Conservation (phyloP, 176 grass and related monocot species). For the Poa pratensis region DNA sequence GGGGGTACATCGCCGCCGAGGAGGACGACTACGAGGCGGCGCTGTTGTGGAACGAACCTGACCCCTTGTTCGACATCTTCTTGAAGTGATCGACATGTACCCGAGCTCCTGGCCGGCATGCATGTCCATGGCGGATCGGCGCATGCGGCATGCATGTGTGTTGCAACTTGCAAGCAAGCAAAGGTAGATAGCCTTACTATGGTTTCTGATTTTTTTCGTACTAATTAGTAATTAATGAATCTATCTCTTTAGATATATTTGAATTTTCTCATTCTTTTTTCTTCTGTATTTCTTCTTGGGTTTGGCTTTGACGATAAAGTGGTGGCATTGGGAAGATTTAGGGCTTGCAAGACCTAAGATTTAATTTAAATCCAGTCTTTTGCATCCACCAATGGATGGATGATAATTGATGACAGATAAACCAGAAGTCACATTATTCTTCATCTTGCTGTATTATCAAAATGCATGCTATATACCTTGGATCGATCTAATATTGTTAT, state of each 20-base stretch:
- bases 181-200: slow-evolving; percentile 47
- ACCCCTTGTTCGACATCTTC: slow-evolving; percentile 75
- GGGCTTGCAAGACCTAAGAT: slow-evolving; percentile 28
- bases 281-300: not conserved
- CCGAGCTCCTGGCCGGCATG: not conserved
- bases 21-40: slow-evolving; percentile 74
- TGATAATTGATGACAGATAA: slow-evolving; percentile 15
- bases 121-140: slow-evolving; percentile 7
- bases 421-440: not conserved
- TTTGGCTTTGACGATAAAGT: slow-evolving; percentile 1
- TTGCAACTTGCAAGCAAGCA: slow-evolving; percentile 24
- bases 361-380: slow-evolving; percentile 35
- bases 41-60: slow-evolving; percentile 74
- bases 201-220: slow-evolving; percentile 38
- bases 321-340: slow-evolving; percentile 36
- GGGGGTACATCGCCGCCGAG: slow-evolving; percentile 30
- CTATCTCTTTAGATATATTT: not conserved
- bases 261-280: not conserved
- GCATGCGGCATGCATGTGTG: slow-evolving; percentile 33
- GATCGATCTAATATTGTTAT: not conserved
- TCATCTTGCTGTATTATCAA: not conserved
- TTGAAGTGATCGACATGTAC: slow-evolving; percentile 35
- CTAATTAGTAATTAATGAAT: slow-evolving; percentile 26
- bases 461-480: not conserved
- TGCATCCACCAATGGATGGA: slow-evolving; percentile 42